Conservation (phyloP, 768 basidiomycete genomes). For the Hebeloma cylindrosporum region DNA sequence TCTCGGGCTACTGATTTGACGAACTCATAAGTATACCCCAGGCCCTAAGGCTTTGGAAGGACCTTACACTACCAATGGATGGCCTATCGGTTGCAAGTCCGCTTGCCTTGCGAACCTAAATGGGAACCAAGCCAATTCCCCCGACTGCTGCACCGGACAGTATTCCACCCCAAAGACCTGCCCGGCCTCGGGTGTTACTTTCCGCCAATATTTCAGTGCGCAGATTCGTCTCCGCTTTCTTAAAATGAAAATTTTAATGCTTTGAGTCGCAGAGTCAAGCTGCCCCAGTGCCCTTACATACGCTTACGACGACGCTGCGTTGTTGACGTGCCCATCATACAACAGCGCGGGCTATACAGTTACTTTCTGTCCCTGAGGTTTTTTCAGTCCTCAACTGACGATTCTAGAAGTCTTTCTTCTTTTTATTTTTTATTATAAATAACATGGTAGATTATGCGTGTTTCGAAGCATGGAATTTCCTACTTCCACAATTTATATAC, state of each 20-base stretch:
- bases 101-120: conserved; percentile 50
- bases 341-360: conserved; percentile 46
- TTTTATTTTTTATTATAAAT: too few species aligned
- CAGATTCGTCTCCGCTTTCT: not conserved
- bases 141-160: conserved; percentile 64
- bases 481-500: too few species aligned
- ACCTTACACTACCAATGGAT: conserved; percentile 50
- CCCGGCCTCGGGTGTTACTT: conserved; percentile 46
- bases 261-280: conserved; percentile 26
- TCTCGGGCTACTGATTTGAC: not conserved
- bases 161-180: conserved; percentile 55
- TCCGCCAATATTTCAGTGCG: conserved; percentile 40
- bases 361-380: conserved; percentile 45
- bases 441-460: too few species aligned
- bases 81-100: conserved; percentile 59
- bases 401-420: too few species aligned
- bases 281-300: conserved; percentile 54
- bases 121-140: conserved; percentile 50
- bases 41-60: conserved; percentile 53
- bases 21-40: conserved; percentile 15
- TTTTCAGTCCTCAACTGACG: too few species aligned
- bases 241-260: not conserved
- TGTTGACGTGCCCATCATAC: conserved; percentile 49
- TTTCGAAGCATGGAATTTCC: too few species aligned
- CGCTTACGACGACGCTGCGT: conserved; percentile 57